Conservation (phyloP, 345 rosid genomes). For the Carallia brachiata region DNA sequence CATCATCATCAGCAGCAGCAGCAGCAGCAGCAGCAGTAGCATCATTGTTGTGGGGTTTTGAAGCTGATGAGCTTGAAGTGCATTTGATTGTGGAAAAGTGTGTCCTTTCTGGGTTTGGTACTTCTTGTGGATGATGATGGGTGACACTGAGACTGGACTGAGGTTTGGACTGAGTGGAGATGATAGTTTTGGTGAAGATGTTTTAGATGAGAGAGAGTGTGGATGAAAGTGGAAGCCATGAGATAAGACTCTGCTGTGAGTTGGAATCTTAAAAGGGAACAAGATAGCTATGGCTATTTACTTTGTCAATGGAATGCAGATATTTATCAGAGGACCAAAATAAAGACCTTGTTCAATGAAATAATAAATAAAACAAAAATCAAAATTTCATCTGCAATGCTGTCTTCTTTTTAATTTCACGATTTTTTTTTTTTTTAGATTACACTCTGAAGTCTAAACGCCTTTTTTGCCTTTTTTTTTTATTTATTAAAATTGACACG, state of each 20-base stretch:
- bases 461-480: too few relatives aligned
- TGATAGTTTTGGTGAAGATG: conserved; percentile 14
- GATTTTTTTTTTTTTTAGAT: too few relatives aligned
- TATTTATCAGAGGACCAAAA: too few relatives aligned
- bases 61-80: conserved; percentile 24
- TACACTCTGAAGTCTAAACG: too few relatives aligned
- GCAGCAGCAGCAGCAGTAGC: not conserved
- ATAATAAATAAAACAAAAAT: too few relatives aligned
- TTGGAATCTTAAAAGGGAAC: too few relatives aligned
- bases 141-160: not conserved
- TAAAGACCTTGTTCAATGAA: too few relatives aligned
- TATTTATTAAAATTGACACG: too few relatives aligned
- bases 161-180: conserved; percentile 1
- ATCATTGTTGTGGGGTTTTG: conserved; percentile 4
- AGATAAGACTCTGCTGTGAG: not conserved
- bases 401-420: too few relatives aligned
- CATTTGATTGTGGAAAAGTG: conserved; percentile 27
- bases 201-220: conserved; percentile 23
- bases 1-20: not conserved
- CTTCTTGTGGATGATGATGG: not conserved
- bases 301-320: too few relatives aligned
- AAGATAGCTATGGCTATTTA: conserved; percentile 9
- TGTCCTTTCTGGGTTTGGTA: not conserved
- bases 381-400: too few relatives aligned
- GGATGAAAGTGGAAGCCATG: conserved; percentile 34